These are phyloP conservation scores for Myxozyma nipponensis DNA, from an alignment of 805 yeast species.

Conservation along the genomic window DNA sequence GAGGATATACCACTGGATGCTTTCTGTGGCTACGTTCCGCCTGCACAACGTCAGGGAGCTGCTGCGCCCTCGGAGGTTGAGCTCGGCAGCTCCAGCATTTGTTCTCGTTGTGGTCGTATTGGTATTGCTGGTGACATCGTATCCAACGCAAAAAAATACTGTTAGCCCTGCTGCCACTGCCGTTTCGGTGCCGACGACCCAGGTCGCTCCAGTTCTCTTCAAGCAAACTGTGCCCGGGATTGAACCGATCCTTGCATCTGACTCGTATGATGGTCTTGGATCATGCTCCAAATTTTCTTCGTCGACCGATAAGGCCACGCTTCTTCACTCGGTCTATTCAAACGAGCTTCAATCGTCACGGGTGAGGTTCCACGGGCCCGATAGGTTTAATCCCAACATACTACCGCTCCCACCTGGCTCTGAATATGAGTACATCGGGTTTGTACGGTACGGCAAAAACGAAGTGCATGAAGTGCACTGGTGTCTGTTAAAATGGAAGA, in stretches of 20 bases:
- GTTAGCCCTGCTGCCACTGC: neutral
- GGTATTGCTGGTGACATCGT: neutral
- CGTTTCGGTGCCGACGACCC: neutral
- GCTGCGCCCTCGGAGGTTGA: neutral
- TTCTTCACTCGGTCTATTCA: neutral
- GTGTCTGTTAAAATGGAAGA: slow-evolving; percentile 7
- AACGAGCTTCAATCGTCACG: slow-evolving; percentile 8
- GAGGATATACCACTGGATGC: too few relatives aligned
- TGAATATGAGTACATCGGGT: slow-evolving; percentile 1
- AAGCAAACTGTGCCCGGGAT: neutral
- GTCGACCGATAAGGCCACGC: slow-evolving; percentile 3
- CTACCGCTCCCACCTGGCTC: slow-evolving; percentile 6
- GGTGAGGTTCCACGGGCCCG: slow-evolving; percentile 2
- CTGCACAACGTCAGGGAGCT: neutral
- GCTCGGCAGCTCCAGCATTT: neutral
- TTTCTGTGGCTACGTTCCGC: too few relatives aligned
- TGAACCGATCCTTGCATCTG: neutral
- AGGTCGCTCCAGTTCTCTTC: neutral
- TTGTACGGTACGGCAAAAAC: slow-evolving; percentile 4
- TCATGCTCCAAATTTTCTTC: neutral
- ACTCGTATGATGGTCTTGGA: neutral
- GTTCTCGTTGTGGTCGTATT: neutral
- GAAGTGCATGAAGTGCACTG: slow-evolving; percentile 10
- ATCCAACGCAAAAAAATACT: too few relatives aligned
- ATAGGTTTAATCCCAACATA: slow-evolving; percentile 6